phyloP scores from a whole-genome alignment of 306 rosid genomes.

The Oxytropis ochrocephala region DNA sequence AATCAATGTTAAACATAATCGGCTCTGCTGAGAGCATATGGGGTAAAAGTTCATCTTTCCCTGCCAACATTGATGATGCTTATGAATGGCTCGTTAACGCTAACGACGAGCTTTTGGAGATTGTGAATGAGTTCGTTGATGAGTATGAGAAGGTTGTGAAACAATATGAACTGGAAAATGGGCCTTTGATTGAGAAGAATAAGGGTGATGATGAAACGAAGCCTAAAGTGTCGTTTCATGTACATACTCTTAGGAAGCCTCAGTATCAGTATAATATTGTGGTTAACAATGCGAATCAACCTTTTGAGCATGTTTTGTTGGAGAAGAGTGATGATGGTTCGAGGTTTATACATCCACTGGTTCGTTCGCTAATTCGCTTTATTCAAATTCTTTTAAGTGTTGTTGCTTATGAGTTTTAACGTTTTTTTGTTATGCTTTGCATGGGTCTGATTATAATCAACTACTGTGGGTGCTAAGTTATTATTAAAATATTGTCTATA shows the following conservation, averaged over 20 bases:
- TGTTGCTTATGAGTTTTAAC: not conserved
- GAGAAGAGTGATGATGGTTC: conserved; percentile 72
- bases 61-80: conserved; percentile 64
- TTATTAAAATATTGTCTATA: not conserved
- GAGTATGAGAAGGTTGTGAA: conserved; percentile 28
- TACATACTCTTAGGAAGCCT: conserved; percentile 62
- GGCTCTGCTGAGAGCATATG: conserved; percentile 44
- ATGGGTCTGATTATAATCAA: not conserved
- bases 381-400: not conserved
- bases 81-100: conserved; percentile 76
- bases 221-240: conserved; percentile 67
- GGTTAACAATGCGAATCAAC: conserved; percentile 61
- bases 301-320: conserved; percentile 84
- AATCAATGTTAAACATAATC: conserved; percentile 50
- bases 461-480: not conserved
- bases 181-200: conserved; percentile 1
- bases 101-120: conserved; percentile 68
- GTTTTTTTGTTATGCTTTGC: not conserved
- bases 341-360: conserved; percentile 79
- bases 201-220: not conserved
- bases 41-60: conserved; percentile 55
- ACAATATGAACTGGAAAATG: conserved; percentile 46
- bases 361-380: conserved; percentile 37
- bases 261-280: conserved; percentile 62
- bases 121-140: conserved; percentile 38